Base-by-base conservation (phyloP, 371 early-diverging fungal species). In the Chytridium lagenaria region DNA sequence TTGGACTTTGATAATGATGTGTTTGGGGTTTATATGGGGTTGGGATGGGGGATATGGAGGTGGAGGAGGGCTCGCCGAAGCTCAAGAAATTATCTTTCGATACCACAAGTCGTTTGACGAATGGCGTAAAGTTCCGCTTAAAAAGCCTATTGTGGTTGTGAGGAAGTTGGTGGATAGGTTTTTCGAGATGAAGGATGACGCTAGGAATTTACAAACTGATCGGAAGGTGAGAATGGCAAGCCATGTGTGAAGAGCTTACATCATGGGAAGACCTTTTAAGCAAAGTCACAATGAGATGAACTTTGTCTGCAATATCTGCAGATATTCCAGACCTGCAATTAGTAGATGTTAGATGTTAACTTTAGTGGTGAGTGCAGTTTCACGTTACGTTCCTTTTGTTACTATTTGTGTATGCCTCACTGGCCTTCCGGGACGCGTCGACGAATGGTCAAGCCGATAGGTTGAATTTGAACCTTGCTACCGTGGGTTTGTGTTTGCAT, bases 271-370 rank as follows among this genome's bases (percentile, higher is more conserved):
- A 5, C 95, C 95, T 5, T 77, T 88, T 52, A 83, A 89, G 16
- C 93, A 92, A 52, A 87, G 87, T 16, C 85, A 79, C 1, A 90
- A 91, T n/a, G 94, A 94, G 78, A 81, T 93, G 63, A 85, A 87
- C 61, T 2, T 34, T 15, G 49, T n/a, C n/a, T n/a, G 15, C n/a
- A n/a, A n/a, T n/a, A n/a, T n/a, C n/a, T n/a, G n/a, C n/a, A n/a
- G n/a, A n/a, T n/a, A n/a, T n/a, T n/a, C n/a, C n/a, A n/a, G n/a
- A n/a, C n/a, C n/a, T n/a, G n/a, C n/a, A n/a, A n/a, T n/a, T n/a
- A n/a, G n/a, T n/a, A n/a, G n/a, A n/a, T n/a, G n/a, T n/a, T n/a
- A n/a, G n/a, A n/a, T n/a, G n/a, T n/a, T n/a, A n/a, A n/a, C n/a
- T n/a, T n/a, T n/a, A n/a, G n/a, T n/a, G n/a, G n/a, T n/a, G n/a